Evolutionary conservation across 176 grass and related monocot species (phyloP).

Genomic region (Calamus simplicifolius): DNA sequence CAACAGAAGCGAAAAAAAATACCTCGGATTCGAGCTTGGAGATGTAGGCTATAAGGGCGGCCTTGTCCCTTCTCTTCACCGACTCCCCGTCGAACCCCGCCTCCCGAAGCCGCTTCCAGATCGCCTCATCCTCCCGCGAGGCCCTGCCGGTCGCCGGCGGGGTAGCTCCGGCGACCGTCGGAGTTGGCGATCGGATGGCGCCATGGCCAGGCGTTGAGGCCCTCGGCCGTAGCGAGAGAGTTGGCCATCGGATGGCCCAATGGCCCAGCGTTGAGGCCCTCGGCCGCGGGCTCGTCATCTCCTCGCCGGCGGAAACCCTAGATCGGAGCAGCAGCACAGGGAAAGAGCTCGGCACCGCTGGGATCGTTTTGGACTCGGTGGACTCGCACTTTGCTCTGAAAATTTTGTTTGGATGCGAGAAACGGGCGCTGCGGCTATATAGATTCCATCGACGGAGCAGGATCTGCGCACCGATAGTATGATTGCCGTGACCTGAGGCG

Average conservation of each 20-base stretch:
- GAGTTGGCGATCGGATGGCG: no score
- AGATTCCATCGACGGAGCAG: no score
- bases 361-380: no score
- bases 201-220: no score
- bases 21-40: constrained; percentile 72
- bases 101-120: constrained; percentile 72
- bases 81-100: constrained; percentile 81
- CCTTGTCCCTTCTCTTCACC: constrained; percentile 66
- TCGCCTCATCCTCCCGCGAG: constrained; percentile 46
- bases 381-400: no score
- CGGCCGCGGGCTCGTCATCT: constrained; percentile 62
- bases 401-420: no score
- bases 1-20: background rate
- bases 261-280: background rate
- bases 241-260: no score
- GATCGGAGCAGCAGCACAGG: constrained; percentile 16
- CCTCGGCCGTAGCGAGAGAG: no score
- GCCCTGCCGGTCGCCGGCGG: constrained; percentile 7
- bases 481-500: no score
- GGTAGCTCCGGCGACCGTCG: background rate
- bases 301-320: constrained; percentile 37
- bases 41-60: constrained; percentile 63
- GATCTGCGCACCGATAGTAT: no score
- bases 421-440: no score
- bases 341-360: no score